These are phyloP conservation scores for Paramyrothecium sp. DNA, from an alignment of 2,329 filamentous ascomycete species.

Conservation along the genomic window DNA sequence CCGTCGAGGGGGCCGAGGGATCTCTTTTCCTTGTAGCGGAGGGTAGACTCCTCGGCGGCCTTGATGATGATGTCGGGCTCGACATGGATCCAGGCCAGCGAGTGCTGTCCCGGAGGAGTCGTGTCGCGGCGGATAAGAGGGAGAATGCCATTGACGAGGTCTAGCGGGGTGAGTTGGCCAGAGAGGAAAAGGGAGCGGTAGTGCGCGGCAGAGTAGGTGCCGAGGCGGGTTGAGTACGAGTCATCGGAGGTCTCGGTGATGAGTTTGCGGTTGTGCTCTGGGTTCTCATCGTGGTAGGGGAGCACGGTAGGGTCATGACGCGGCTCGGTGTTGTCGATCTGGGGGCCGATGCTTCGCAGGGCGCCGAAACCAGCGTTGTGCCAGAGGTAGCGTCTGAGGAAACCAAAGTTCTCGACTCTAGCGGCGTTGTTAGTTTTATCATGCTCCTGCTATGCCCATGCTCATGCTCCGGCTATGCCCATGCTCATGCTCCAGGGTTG, in stretches of 20 bases:
- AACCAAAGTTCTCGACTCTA: slow-evolving; percentile 53
- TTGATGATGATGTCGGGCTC: slow-evolving; percentile 37
- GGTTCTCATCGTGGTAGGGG: slow-evolving; percentile 17
- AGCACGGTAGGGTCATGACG: slow-evolving; percentile 46
- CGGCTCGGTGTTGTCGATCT: slow-evolving; percentile 49
- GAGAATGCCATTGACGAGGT: slow-evolving; percentile 43
- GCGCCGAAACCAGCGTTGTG: slow-evolving; percentile 61
- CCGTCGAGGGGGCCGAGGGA: slow-evolving; percentile 67
- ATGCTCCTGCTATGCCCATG: no score
- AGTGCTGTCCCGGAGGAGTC: slow-evolving; percentile 34
- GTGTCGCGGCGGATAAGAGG: slow-evolving; percentile 42
- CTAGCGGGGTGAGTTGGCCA: slow-evolving; percentile 42
- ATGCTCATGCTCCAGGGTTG: no score
- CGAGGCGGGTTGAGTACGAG: slow-evolving; percentile 3
- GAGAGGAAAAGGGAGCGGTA: slow-evolving; percentile 44
- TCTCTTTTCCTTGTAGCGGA: slow-evolving; percentile 49
- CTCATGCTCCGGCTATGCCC: no score
- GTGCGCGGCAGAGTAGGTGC: slow-evolving; percentile 45
- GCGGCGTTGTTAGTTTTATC: not conserved
- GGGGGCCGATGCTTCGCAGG: slow-evolving; percentile 46
- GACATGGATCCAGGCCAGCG: slow-evolving; percentile 42
- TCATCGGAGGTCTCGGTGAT: no score
- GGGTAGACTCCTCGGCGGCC: slow-evolving; percentile 42
- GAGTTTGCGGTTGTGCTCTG: not conserved
- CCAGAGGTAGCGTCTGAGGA: slow-evolving; percentile 58